A percentile compares a stretch with the other conserved stretches of the same genome.
These are phyloP conservation scores for Arctium lappa DNA, from an alignment of 129 eudicot species.

Conservation along the genomic window DNA sequence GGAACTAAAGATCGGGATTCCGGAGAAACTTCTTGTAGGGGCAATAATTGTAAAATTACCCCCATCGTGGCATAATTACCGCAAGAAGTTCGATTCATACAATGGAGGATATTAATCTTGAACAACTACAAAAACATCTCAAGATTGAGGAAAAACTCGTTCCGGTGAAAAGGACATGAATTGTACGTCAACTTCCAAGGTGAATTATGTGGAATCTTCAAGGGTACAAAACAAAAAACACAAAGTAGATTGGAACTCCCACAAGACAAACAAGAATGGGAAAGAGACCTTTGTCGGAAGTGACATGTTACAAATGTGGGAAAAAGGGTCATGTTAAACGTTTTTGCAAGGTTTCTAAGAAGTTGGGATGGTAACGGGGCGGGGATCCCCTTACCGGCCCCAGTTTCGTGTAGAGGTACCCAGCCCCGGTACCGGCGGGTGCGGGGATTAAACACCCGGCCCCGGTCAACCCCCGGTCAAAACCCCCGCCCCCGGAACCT, in stretches of 20 bases:
- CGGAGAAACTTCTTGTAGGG: neutral
- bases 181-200: neutral
- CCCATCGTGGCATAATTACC: neutral
- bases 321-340: neutral
- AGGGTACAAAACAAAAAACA: neutral
- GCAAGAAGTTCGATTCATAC: neutral
- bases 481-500: too few species aligned
- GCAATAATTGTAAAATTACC: neutral
- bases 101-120: neutral
- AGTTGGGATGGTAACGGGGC: neutral
- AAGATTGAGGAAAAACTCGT: neutral
- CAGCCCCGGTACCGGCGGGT: too few species aligned
- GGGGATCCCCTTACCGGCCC: too few species aligned
- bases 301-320: neutral
- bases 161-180: neutral
- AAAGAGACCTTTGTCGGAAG: neutral
- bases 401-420: too few species aligned
- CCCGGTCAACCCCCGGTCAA: too few species aligned
- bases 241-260: neutral
- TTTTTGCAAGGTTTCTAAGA: neutral
- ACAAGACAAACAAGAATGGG: neutral
- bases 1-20: neutral
- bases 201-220: neutral
- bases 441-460: too few species aligned
- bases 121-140: neutral